These are phyloP conservation scores for Penicillium sp. DNA, from an alignment of 2,329 filamentous ascomycete species.

Conservation along the genomic window DNA sequence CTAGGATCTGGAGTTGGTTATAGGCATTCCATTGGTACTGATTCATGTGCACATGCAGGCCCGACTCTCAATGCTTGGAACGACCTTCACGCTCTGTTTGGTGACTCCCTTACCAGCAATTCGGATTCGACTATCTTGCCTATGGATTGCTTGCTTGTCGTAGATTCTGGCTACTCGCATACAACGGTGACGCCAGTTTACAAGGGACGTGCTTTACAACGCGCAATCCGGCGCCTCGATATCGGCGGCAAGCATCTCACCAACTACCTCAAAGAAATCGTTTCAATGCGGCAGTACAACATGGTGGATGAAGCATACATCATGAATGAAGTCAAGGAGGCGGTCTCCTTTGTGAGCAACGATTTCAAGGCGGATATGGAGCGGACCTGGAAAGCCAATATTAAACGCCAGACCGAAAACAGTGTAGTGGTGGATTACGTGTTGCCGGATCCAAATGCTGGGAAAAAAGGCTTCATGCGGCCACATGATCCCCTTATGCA, in stretches of 20 bases:
- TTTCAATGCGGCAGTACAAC: conserved; percentile 90
- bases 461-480: conserved; percentile 67
- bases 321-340: conserved; percentile 94
- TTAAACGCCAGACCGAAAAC: conserved; percentile 38
- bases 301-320: conserved; percentile 92
- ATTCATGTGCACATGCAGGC: conserved; percentile 46
- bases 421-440: conserved; percentile 84
- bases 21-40: background rate
- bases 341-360: conserved; percentile 75
- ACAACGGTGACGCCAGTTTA: conserved; percentile 88
- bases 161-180: conserved; percentile 91
- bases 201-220: conserved; percentile 74
- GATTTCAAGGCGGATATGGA: conserved; percentile 80
- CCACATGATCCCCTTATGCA: conserved; percentile 72
- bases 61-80: conserved; percentile 79
- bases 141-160: conserved; percentile 77
- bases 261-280: conserved; percentile 84
- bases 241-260: conserved; percentile 91
- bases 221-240: conserved; percentile 79
- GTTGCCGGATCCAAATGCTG: conserved; percentile 72
- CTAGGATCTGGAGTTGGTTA: background rate
- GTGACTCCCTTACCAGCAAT: conserved; percentile 52
- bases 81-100: conserved; percentile 69
- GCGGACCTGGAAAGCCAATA: conserved; percentile 75
- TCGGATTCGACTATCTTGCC: conserved; percentile 50